Evolutionary conservation across 2,329 filamentous ascomycete species (phyloP), one percentile per base, ranked within the genome.

Genomic region (Colletotrichum melonis): DNA sequence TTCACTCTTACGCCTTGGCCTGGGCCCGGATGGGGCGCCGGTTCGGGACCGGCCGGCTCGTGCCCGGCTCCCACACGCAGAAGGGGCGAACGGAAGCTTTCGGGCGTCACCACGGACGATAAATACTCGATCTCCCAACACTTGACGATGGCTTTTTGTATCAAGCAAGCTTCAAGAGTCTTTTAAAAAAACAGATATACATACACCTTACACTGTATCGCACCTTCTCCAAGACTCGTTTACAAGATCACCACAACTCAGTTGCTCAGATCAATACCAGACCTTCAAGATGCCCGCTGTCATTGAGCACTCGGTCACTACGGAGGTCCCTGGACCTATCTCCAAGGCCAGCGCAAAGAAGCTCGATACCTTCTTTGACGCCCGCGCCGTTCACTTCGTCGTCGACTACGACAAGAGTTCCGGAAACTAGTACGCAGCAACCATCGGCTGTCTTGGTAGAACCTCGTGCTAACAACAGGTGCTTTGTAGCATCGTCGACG

Each of bases 391-490:
- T 69, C 85, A 88, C 80, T 87, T 88, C 78, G 83, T 88, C 66
- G 87, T 86, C 67, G 84, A 89, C 78, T 89, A 89, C 75, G 80
- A 86, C 63, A 85, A 88, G 81, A 88, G 86, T 78, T 78, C 82
- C 57, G 87, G 86, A 66, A 89, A 88, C 80, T 89, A 89, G 81
- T 82, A 73, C 14, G 77, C 63, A 5, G 5, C 7, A 26, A 24
- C 38, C 12, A 16, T 74, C 2, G 56, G 2, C 26, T n/a, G 42
- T 49, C 8, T 49, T 24, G 8, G 3, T 9, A 16, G 7, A 4
- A 9, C 14, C 30, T 22, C 32, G 2, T 9, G 19, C 38, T 12
- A 2, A 59, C n/a, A 12, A 24, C 28, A 28, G 28, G 28, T 28
- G 28, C 2, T 5, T 2, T 54, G 12, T 22, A 82, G 81, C 79